These are phyloP conservation scores for Paraphoma chrysanthemicola DNA, from an alignment of 2,329 filamentous ascomycete genomes.

Conservation along the genomic window DNA sequence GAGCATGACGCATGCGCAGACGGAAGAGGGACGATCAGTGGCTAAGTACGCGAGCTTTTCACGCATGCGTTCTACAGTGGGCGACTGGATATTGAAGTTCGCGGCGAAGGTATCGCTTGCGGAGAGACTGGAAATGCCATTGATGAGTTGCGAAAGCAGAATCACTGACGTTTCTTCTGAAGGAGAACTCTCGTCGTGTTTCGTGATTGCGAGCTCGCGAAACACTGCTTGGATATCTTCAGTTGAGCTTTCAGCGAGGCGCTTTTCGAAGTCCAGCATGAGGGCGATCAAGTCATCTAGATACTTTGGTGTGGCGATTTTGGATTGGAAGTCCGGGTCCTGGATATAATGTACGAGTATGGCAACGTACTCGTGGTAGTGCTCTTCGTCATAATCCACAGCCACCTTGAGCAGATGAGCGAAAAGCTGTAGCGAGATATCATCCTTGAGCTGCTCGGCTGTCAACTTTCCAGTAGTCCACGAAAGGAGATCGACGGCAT, in stretches of 20 bases:
- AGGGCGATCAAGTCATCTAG: slow-evolving; percentile 38
- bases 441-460: slow-evolving; percentile 41
- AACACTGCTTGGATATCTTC: slow-evolving; percentile 38
- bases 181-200: slow-evolving; percentile 24
- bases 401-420: slow-evolving; percentile 34
- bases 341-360: slow-evolving; percentile 45
- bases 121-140: slow-evolving; percentile 40
- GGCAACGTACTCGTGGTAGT: slow-evolving; percentile 41
- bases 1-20: slow-evolving; percentile 47
- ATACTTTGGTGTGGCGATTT: slow-evolving; percentile 36
- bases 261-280: slow-evolving; percentile 39
- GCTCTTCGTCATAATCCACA: slow-evolving; percentile 42
- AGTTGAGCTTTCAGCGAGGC: slow-evolving; percentile 18
- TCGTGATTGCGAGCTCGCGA: slow-evolving; percentile 34
- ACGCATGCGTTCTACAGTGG: slow-evolving; percentile 35
- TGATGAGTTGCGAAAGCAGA: slow-evolving; percentile 41
- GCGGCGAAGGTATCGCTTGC: slow-evolving; percentile 42
- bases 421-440: slow-evolving; percentile 36
- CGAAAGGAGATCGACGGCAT: slow-evolving; percentile 42
- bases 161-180: slow-evolving; percentile 36
- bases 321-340: slow-evolving; percentile 43
- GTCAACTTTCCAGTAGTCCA: slow-evolving; percentile 46
- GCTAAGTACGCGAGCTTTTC: slow-evolving; percentile 28
- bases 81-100: slow-evolving; percentile 31
- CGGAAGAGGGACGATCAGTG: slow-evolving; percentile 31